phyloP scores from a whole-genome alignment of 78 protist species.

The Bodo saltans region DNA sequence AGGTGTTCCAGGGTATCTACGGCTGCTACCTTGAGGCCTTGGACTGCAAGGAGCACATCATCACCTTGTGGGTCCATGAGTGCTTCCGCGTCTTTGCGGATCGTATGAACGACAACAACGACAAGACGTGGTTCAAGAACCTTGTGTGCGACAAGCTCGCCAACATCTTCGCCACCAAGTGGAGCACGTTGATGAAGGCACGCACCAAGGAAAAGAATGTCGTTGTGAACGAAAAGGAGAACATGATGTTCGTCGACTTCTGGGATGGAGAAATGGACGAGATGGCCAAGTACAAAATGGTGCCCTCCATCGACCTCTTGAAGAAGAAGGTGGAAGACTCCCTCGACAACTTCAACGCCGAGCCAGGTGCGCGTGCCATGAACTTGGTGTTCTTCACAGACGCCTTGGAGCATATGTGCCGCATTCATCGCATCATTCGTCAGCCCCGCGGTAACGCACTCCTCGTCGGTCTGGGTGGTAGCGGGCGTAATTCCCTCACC shows the following conservation, averaged over 20 bases:
- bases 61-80: slow-evolving; percentile 54
- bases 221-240: background rate
- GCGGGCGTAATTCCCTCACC: slow-evolving; percentile 61
- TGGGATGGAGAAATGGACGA: slow-evolving; percentile 1
- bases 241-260: slow-evolving; percentile 57
- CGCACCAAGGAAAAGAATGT: too few species aligned
- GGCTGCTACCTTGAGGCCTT: background rate
- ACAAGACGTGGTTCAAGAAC: slow-evolving; percentile 18
- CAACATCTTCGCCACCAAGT: slow-evolving; percentile 13
- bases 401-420: slow-evolving; percentile 62
- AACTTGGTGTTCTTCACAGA: slow-evolving; percentile 69
- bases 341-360: slow-evolving; percentile 62
- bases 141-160: slow-evolving; percentile 16
- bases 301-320: slow-evolving; percentile 23
- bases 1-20: slow-evolving; percentile 62
- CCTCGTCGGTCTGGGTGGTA: slow-evolving; percentile 77
- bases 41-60: slow-evolving; percentile 10
- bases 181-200: slow-evolving; percentile 27
- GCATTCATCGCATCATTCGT: slow-evolving; percentile 54
- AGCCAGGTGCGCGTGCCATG: slow-evolving; percentile 40
- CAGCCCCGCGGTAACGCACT: slow-evolving; percentile 66
- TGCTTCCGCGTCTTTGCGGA: slow-evolving; percentile 48
- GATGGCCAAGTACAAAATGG: slow-evolving; percentile 43
- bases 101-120: slow-evolving; percentile 32
- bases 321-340: slow-evolving; percentile 38